Base-by-base conservation (phyloP, 495 filamentous ascomycete species). In the Aspergillus bridgeri region DNA sequence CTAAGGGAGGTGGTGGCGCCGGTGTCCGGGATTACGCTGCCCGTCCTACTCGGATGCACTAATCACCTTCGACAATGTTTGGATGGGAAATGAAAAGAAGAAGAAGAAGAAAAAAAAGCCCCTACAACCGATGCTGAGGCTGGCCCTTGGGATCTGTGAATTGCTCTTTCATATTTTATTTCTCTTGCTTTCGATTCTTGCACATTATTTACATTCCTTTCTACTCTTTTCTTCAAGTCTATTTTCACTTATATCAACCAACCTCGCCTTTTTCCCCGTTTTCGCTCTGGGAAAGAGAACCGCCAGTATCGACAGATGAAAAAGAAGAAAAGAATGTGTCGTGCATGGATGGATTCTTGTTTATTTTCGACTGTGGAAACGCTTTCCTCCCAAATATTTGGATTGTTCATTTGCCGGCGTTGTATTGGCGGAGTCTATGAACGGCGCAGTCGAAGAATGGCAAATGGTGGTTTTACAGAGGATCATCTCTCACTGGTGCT, bases 1-100 rank as follows among this genome's bases (percentile, higher is more conserved):
- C 73, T 56, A 71, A 76, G 69, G 73, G 70, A 52, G 72, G 73
- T 54, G 71, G 73, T 60, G 73, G 73, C 51, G 75, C 70, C 43
- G 73, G 72, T 65, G 51, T 73, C 38, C 68, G 62, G 49, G 69
- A 72, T 52, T 69, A 66, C 48, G 60, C 24, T 43, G 57, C 60
- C 44, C 33, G 33, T 38, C 33, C 33, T 4, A 38, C 33, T 11
- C 33, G 33, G 33, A 15, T 38, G 33, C 33, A 38, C 33, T 38
- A 38, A 38, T 38, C 33, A 4, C 3, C 33, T 38, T 15, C 17
- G 3, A 38, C 6, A 38, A 15, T 38, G 33, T 38, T 15, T 38
- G 33, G 33, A 38, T 15, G 33, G 33, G 33, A 38, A 38, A 38
- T 38, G 33, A 38, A 13, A n/a, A n/a, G n/a, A n/a, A n/a, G n/a